Conservation (phyloP, 257 asterid genomes). For the Gynochthodes officinalis region DNA sequence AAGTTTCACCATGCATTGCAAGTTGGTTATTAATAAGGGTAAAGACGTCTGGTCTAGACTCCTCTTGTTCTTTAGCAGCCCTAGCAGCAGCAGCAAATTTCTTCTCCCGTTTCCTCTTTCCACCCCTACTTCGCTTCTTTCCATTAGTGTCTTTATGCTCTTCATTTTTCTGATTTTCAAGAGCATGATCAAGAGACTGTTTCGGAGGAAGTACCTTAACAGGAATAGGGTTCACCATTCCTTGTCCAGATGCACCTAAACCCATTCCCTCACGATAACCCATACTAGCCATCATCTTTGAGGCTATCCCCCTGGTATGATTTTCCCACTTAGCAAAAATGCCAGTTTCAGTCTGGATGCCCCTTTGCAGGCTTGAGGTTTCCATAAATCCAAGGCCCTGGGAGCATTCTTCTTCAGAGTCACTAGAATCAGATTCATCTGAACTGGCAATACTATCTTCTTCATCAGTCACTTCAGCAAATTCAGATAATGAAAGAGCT, state of each 20-base stretch:
- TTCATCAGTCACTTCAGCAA: conserved; percentile 54
- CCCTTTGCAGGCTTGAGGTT: conserved; percentile 48
- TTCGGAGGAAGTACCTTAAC: conserved; percentile 72
- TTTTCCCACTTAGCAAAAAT: conserved; percentile 94
- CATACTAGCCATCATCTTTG: conserved; percentile 98
- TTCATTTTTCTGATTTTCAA: conserved; percentile 36
- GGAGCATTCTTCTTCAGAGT: conserved; percentile 50
- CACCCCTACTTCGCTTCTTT: conserved; percentile 85
- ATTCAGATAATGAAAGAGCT: conserved; percentile 56
- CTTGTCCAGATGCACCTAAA: conserved; percentile 91
- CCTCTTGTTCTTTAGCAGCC: conserved; percentile 76
- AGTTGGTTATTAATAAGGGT: conserved; percentile 77
- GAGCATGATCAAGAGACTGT: conserved; percentile 79
- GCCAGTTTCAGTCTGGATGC: conserved; percentile 83
- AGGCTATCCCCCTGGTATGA: conserved; percentile 95
- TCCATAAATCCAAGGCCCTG: conserved; percentile 72
- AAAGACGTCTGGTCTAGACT: conserved; percentile 60
- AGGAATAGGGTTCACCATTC: conserved; percentile 69
- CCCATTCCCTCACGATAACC: conserved; percentile 99
- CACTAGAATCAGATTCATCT: conserved; percentile 55
- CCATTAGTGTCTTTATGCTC: conserved; percentile 32
- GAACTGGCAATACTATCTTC: conserved; percentile 56
- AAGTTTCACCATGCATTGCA: conserved; percentile 48
- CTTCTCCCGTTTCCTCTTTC: conserved; percentile 82
- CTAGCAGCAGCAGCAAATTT: conserved; percentile 67